These are phyloP conservation scores for Pisolithus orientalis DNA, from an alignment of 768 basidiomycete genomes.

Conservation along the genomic window DNA sequence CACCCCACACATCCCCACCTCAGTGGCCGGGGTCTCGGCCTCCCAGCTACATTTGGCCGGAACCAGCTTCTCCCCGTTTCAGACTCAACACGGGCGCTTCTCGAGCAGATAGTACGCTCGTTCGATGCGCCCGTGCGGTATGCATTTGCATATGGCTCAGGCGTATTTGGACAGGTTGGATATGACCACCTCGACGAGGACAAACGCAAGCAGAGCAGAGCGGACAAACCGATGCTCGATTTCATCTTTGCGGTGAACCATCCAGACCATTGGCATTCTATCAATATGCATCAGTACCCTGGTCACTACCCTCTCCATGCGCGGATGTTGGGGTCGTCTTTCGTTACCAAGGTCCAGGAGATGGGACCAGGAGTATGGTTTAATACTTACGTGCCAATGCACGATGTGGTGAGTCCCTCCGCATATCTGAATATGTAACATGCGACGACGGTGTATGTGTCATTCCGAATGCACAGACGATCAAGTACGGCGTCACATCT, in stretches of 20 bases:
- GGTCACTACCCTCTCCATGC: constrained; percentile 87
- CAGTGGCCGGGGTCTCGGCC: constrained; percentile 37
- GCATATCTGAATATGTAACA: not conserved
- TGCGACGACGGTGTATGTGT: constrained; percentile 35
- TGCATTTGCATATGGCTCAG: constrained; percentile 96
- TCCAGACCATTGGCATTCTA: constrained; percentile 87
- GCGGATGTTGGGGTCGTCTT: constrained; percentile 75
- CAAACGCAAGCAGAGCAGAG: constrained; percentile 21
- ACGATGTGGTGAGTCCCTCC: constrained; percentile 64
- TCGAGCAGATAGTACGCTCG: constrained; percentile 71
- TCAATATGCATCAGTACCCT: constrained; percentile 90
- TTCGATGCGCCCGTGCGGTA: constrained; percentile 93
- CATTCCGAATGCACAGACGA: constrained; percentile 44
- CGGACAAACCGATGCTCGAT: constrained; percentile 76
- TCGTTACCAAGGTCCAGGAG: constrained; percentile 74
- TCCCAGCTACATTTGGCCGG: constrained; percentile 69
- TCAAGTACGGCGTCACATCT: constrained; percentile 96
- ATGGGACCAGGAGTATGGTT: constrained; percentile 91
- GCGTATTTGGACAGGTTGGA: constrained; percentile 91
- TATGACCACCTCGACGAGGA: constrained; percentile 37
- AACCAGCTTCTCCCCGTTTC: constrained; percentile 80
- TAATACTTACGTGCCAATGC: constrained; percentile 81
- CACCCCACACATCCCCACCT: constrained; percentile 7
- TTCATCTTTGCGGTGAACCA: constrained; percentile 96
- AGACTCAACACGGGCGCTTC: constrained; percentile 69